A percentile compares a stretch with the other conserved stretches of the same genome.
These are phyloP conservation scores for Liquidambar formosana DNA, from an alignment of 164 flowering plant species.

Conservation along the genomic window DNA sequence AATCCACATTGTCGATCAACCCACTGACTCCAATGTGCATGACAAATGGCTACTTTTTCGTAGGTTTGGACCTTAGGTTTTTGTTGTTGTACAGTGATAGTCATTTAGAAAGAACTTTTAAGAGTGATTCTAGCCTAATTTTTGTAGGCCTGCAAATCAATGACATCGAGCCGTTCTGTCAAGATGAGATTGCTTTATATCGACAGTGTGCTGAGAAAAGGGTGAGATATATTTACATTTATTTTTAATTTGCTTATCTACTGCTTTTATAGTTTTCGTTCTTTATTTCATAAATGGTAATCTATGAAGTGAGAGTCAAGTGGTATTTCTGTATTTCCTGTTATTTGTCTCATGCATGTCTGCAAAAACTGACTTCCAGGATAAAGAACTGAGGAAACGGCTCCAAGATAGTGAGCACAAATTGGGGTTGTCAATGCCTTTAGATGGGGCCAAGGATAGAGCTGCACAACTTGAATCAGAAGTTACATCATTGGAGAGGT, in stretches of 20 bases:
- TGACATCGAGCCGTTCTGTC: conserved; percentile 94
- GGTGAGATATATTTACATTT: conserved; percentile 43
- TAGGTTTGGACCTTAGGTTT: neutral
- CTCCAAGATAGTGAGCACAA: conserved; percentile 86
- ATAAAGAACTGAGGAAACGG: conserved; percentile 66
- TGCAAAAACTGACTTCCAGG: conserved; percentile 45
- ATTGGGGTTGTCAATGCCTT: conserved; percentile 88
- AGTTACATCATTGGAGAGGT: conserved; percentile 80
- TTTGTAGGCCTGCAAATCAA: conserved; percentile 84
- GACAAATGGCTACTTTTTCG: neutral
- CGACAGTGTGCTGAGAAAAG: conserved; percentile 81
- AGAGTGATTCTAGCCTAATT: neutral
- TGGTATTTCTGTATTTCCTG: neutral
- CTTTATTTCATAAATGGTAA: neutral
- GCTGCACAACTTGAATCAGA: conserved; percentile 74
- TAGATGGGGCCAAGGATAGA: conserved; percentile 71
- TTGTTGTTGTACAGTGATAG: neutral
- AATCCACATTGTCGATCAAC: no score
- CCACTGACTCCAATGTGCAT: neutral
- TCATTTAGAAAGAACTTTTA: neutral
- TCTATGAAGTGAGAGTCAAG: neutral
- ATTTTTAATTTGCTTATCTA: neutral
- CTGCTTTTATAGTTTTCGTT: neutral
- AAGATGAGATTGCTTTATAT: conserved; percentile 88
- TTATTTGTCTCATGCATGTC: neutral